Base-by-base conservation (phyloP, 1,284 basidiomycete genomes). In the Singerocomus inundabilis region DNA sequence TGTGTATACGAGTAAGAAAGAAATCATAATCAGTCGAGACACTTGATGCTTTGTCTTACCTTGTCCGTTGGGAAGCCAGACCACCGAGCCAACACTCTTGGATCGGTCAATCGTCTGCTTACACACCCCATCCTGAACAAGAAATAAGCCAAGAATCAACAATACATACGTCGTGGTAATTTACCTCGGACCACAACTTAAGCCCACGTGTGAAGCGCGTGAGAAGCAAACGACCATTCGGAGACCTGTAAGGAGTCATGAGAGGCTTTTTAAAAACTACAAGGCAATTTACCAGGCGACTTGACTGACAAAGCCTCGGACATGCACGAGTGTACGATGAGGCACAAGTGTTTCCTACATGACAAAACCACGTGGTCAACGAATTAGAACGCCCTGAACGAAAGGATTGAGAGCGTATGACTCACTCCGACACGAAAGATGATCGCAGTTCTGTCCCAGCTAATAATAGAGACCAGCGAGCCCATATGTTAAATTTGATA, bases 361-460 rank as follows among this genome's bases (percentile, higher is more conserved):
- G 5, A 16, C 13, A 12, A 35, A 37, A 9, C 7, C 5, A 26
- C 13, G 18, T n/a, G 15, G n/a, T 45, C 32, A 62, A 30, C 15
- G n/a, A 13, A 31, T 10, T 9, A 32, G 16, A 40, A 34, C 15
- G 2, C 2, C 30, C 11, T 6, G 18, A 21, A 26, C 34, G 18
- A 13, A 1, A 12, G 6, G 16, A 25, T 1, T 12, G 8, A 37
- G 5, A 18, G 5, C 13, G 2, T 25, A 21, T 16, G 32, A 66
- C 75, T 55, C 58, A 84, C 84, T 46, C 79, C 82, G n/a, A 88
- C 81, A 52, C 75, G 78, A 70, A 88, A 88, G 26, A 90, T 79
- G 13, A 85, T 74, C 0, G 84, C 84, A 1, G 86, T 89, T 49
- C 82, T 73, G 61, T 91, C 88, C 88, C 88, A 90, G 58, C 86